These are phyloP conservation scores for Rhinocladiella similis DNA, from an alignment of 2,329 filamentous ascomycete species.

Conservation along the genomic window DNA sequence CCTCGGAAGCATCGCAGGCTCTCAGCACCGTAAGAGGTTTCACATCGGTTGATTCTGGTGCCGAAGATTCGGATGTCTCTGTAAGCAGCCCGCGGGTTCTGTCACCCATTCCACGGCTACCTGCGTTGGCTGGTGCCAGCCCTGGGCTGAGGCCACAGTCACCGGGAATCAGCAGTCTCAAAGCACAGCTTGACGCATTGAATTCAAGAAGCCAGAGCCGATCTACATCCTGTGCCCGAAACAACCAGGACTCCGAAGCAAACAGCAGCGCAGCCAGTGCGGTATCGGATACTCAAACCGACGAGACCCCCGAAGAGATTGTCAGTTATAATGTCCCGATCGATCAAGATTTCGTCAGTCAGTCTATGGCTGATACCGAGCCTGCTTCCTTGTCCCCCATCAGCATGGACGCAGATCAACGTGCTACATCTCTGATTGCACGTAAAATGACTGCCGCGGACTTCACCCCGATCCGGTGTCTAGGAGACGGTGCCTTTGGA, in stretches of 20 bases:
- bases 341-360: slow-evolving; percentile 79
- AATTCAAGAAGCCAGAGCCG: slow-evolving; percentile 62
- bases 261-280: slow-evolving; percentile 59
- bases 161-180: slow-evolving; percentile 79
- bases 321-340: slow-evolving; percentile 84
- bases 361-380: slow-evolving; percentile 46
- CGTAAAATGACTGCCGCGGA: slow-evolving; percentile 91
- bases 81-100: slow-evolving; percentile 35
- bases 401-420: slow-evolving; percentile 52
- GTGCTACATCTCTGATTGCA: slow-evolving; percentile 39
- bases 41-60: slow-evolving; percentile 44
- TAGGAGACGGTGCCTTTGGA: slow-evolving; percentile 94
- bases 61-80: slow-evolving; percentile 49
- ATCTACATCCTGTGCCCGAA: slow-evolving; percentile 57
- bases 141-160: slow-evolving; percentile 53
- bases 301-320: slow-evolving; percentile 68
- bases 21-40: slow-evolving; percentile 46
- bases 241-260: slow-evolving; percentile 45
- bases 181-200: slow-evolving; percentile 76
- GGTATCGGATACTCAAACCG: slow-evolving; percentile 62
- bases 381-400: slow-evolving; percentile 54
- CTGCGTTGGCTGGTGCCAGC: slow-evolving; percentile 37
- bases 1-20: slow-evolving; percentile 30
- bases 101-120: slow-evolving; percentile 33
- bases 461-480: slow-evolving; percentile 85